Conservation (phyloP, 805 yeast species). For the Barnettozyma sp. region DNA sequence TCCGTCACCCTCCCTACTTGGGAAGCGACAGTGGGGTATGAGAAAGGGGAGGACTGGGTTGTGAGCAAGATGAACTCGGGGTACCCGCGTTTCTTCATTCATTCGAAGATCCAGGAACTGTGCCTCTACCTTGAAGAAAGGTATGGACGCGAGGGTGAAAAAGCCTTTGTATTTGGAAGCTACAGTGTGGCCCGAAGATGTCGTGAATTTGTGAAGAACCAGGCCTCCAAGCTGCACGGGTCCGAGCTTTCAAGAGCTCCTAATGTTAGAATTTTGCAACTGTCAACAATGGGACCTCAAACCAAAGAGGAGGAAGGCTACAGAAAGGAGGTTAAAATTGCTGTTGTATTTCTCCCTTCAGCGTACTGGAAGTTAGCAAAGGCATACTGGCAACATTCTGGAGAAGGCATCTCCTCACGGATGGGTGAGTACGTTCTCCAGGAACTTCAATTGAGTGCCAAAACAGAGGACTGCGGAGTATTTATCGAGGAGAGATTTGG, state of each 20-base stretch:
- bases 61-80: slow-evolving; percentile 74
- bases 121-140: slow-evolving; percentile 48
- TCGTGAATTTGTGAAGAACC: slow-evolving; percentile 63
- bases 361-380: slow-evolving; percentile 58
- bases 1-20: slow-evolving; percentile 94
- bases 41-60: slow-evolving; percentile 82
- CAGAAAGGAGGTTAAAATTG: slow-evolving; percentile 60
- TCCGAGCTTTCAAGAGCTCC: slow-evolving; percentile 22
- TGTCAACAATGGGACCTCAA: slow-evolving; percentile 63
- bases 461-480: slow-evolving; percentile 6
- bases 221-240: slow-evolving; percentile 5
- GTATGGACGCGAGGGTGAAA: slow-evolving; percentile 78
- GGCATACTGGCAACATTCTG: slow-evolving; percentile 94
- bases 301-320: slow-evolving; percentile 51
- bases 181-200: slow-evolving; percentile 78
- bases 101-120: slow-evolving; percentile 51
- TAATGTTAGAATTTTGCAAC: slow-evolving; percentile 58
- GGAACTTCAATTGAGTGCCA: slow-evolving; percentile 41
- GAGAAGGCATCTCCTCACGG: slow-evolving; percentile 93
- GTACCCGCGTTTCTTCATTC: slow-evolving; percentile 81
- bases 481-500: slow-evolving; percentile 66
- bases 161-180: slow-evolving; percentile 68
- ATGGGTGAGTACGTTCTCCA: slow-evolving; percentile 77
- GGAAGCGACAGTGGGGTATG: slow-evolving; percentile 90
- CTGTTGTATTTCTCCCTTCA: slow-evolving; percentile 69